A percentile compares a stretch with the other conserved stretches of the same genome.
Conservation (phyloP, 1,139 yeast genomes). For the Kazachstania sp. region DNA sequence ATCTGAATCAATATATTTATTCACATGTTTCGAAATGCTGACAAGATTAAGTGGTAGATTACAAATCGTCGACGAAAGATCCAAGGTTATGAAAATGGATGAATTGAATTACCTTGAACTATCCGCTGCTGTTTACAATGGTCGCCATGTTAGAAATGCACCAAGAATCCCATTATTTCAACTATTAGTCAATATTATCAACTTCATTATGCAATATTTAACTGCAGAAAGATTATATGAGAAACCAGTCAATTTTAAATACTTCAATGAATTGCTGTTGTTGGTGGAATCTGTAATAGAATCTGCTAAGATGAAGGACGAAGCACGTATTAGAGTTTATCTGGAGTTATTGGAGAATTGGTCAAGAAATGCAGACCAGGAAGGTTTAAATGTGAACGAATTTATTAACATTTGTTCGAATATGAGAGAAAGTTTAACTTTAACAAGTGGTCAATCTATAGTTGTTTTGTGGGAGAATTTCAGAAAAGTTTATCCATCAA, state of each 20-base stretch:
- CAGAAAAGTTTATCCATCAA: constrained; percentile 52
- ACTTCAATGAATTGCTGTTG: constrained; percentile 36
- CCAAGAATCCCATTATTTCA: constrained; percentile 50
- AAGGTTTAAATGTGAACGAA: constrained; percentile 10
- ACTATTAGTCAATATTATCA: constrained; percentile 35
- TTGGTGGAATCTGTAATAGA: constrained; percentile 42
- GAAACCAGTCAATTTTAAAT: constrained; percentile 22
- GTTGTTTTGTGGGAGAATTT: constrained; percentile 57
- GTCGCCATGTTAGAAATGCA: constrained; percentile 50
- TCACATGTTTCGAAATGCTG: constrained; percentile 27
- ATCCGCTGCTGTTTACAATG: constrained; percentile 54
- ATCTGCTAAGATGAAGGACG: constrained; percentile 45
- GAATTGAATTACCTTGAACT: constrained; percentile 57
- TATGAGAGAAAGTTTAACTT: constrained; percentile 42
- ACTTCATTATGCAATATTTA: constrained; percentile 20
- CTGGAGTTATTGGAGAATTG: constrained; percentile 50
- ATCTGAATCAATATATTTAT: constrained; percentile 31
- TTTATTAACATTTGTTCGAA: constrained; percentile 14
- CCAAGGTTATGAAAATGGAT: constrained; percentile 40
- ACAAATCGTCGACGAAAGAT: constrained; percentile 32
- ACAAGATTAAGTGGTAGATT: constrained; percentile 20
- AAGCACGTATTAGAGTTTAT: constrained; percentile 62
- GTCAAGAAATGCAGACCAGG: constrained; percentile 31
- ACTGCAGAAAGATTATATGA: constrained; percentile 8
- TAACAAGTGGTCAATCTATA: constrained; percentile 58